phyloP scores from a whole-genome alignment of 176 grass and related monocot species.

The Oropetium thomaeum region DNA sequence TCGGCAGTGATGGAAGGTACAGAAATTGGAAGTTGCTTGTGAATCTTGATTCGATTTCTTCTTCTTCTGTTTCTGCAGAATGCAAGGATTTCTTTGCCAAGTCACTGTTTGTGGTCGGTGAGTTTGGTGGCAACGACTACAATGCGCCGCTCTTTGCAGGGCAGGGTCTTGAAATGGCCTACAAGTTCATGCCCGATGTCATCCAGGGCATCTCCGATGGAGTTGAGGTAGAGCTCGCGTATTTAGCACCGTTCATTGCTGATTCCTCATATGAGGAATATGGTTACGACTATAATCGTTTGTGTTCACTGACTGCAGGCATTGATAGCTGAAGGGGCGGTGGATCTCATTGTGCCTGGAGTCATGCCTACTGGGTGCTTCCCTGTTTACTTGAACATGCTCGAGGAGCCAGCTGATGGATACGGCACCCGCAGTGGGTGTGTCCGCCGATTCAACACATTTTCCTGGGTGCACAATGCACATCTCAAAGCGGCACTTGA shows the following conservation, averaged over 20 bases:
- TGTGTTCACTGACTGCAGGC: constrained; percentile 37
- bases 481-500: constrained; percentile 53
- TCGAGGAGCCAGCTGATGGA: constrained; percentile 32
- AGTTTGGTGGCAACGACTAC: constrained; percentile 92
- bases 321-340: constrained; percentile 79
- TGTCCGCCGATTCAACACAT: constrained; percentile 61
- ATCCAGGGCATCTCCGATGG: constrained; percentile 66
- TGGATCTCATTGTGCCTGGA: constrained; percentile 87
- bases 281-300: constrained; percentile 2
- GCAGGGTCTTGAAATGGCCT: constrained; percentile 52
- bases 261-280: not conserved
- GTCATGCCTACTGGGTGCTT: constrained; percentile 88
- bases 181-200: constrained; percentile 75
- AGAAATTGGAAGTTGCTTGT: not conserved
- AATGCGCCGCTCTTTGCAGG: constrained; percentile 64
- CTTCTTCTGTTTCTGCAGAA: constrained; percentile 12
- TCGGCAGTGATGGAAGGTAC: not conserved
- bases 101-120: constrained; percentile 70
- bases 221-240: constrained; percentile 49
- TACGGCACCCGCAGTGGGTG: constrained; percentile 61
- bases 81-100: constrained; percentile 68
- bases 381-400: constrained; percentile 64
- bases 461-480: constrained; percentile 73
- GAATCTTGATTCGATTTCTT: not conserved
- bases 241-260: not conserved